phyloP scores from a whole-genome alignment of 495 filamentous ascomycete species.

The Penicillium verhagenii region DNA sequence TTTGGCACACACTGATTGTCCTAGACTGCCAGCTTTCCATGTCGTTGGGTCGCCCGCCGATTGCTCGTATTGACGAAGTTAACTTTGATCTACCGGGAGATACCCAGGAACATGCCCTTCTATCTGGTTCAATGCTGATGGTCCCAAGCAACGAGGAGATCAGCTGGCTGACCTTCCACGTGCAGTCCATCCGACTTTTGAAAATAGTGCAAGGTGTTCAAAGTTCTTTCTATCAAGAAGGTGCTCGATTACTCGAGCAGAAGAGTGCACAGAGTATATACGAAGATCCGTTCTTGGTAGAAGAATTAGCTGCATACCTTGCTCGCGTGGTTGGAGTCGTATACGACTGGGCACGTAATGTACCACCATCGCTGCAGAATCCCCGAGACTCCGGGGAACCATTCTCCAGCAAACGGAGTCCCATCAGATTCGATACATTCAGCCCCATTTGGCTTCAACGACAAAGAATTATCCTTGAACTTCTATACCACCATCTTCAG shows the following conservation, averaged over 20 bases:
- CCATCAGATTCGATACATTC: conserved; percentile 35
- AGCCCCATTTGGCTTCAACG: conserved; percentile 35
- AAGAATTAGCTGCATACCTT: conserved; percentile 33
- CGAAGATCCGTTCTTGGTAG: conserved; percentile 5
- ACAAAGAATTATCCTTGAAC: conserved; percentile 28
- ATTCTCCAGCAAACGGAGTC: conserved; percentile 37
- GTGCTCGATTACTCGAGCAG: background rate
- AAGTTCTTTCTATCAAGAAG: background rate
- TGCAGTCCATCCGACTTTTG: conserved; percentile 7
- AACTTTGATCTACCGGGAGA: background rate
- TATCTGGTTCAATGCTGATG: conserved; percentile 7
- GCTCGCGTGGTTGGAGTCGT: conserved; percentile 21
- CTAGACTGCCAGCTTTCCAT: conserved; percentile 12
- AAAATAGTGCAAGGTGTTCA: conserved; percentile 4
- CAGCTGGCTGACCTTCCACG: conserved; percentile 20
- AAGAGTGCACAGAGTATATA: conserved; percentile 5
- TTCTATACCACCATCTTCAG: conserved; percentile 28
- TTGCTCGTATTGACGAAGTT: background rate
- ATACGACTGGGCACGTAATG: conserved; percentile 34
- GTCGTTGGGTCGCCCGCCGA: conserved; percentile 3
- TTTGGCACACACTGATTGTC: conserved; percentile 15
- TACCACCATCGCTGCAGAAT: conserved; percentile 37
- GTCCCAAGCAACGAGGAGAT: conserved; percentile 9
- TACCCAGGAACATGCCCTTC: conserved; percentile 5
- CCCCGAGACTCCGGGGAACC: conserved; percentile 31